Conservation (phyloP, 2,329 filamentous ascomycete species). For the Cytospora piceae region DNA sequence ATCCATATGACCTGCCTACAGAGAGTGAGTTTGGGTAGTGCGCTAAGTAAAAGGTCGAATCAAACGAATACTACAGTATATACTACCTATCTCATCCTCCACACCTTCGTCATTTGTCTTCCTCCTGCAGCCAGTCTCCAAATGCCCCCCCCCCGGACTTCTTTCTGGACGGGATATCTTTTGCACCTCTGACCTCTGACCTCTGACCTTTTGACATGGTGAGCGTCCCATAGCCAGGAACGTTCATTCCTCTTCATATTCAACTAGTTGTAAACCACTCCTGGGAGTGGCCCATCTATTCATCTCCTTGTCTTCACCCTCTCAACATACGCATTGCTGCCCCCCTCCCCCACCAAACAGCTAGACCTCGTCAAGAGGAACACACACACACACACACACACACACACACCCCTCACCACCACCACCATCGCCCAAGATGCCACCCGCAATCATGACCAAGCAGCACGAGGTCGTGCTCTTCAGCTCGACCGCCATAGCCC, state of each 20-base stretch:
- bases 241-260: not conserved
- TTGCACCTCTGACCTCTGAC: not conserved
- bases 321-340: not conserved
- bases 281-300: not conserved
- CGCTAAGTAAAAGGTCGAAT: not conserved
- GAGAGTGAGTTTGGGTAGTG: not conserved
- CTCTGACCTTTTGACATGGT: not conserved
- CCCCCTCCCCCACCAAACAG: not conserved
- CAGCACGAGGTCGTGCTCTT: slow-evolving; percentile 43
- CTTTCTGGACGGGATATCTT: not conserved
- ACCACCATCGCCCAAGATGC: slow-evolving; percentile 5
- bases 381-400: too few species aligned
- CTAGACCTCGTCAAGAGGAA: not conserved
- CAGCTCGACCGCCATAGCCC: slow-evolving; percentile 44
- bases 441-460: slow-evolving; percentile 36
- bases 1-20: not conserved
- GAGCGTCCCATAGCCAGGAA: not conserved
- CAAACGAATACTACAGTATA: not conserved
- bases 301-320: not conserved
- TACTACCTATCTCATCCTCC: not conserved
- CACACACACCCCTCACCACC: too few species aligned
- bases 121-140: not conserved
- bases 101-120: not conserved
- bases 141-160: not conserved
- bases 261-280: not conserved